Conservation (phyloP, 768 basidiomycete genomes). For the Dendrothele bispora region DNA sequence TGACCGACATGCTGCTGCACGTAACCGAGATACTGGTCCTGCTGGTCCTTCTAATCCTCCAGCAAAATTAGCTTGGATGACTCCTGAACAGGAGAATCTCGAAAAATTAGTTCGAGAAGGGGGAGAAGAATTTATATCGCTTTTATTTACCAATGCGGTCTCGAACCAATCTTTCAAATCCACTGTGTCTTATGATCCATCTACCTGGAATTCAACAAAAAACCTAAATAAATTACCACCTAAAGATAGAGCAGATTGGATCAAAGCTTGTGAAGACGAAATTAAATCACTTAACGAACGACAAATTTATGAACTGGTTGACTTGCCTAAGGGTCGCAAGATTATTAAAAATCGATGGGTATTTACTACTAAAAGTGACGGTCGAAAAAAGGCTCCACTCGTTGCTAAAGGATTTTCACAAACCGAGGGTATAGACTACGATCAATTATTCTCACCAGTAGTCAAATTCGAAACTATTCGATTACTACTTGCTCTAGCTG, state of each 20-base stretch:
- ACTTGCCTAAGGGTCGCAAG: constrained; percentile 29
- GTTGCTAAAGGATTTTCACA: constrained; percentile 42
- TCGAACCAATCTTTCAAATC: too few relatives aligned
- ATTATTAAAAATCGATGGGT: constrained; percentile 39
- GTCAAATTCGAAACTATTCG: constrained; percentile 15
- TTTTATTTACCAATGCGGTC: too few relatives aligned
- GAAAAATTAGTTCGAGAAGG: too few relatives aligned
- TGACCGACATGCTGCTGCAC: too few relatives aligned
- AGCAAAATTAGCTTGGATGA: too few relatives aligned
- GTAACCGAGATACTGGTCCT: too few relatives aligned
- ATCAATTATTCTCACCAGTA: constrained; percentile 35
- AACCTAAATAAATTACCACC: too few relatives aligned
- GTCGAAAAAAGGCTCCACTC: constrained; percentile 38
- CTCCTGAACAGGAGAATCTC: too few relatives aligned
- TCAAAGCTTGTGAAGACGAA: constrained; percentile 26
- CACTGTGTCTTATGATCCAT: too few relatives aligned
- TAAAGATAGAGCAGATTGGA: constrained; percentile 18
- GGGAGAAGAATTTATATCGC: too few relatives aligned
- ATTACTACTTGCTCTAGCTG: constrained; percentile 18
- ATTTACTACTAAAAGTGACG: constrained; percentile 39
- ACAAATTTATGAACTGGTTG: constrained; percentile 34
- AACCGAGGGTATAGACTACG: constrained; percentile 36
- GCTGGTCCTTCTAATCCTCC: too few relatives aligned
- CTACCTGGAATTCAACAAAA: too few relatives aligned
- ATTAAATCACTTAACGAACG: constrained; percentile 21